phyloP scores from a whole-genome alignment of 306 rosid genomes.

The Corylus heterophylla region DNA sequence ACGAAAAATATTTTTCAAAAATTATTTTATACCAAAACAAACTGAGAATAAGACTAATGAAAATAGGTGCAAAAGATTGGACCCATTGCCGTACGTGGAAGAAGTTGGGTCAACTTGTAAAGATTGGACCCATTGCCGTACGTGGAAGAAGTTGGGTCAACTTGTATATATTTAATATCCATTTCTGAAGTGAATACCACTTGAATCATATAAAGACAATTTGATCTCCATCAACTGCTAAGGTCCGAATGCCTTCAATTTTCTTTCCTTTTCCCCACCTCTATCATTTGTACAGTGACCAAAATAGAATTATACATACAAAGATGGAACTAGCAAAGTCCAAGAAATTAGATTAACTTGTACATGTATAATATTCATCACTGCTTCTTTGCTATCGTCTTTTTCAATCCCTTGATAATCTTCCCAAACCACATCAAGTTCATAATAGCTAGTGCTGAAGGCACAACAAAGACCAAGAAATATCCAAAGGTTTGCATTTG shows the following conservation, averaged over 20 bases:
- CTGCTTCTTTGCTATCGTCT: slow-evolving; percentile 87
- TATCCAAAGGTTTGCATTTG: slow-evolving; percentile 62
- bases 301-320: slow-evolving; percentile 19
- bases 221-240: background rate
- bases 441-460: slow-evolving; percentile 64
- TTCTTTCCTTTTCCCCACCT: slow-evolving; percentile 2
- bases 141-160: background rate
- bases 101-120: background rate
- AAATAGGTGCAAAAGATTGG: background rate
- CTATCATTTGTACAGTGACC: slow-evolving; percentile 33
- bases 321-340: background rate
- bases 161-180: background rate
- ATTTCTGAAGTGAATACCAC: background rate
- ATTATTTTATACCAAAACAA: too few relatives aligned
- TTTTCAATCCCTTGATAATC: slow-evolving; percentile 79
- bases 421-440: slow-evolving; percentile 89
- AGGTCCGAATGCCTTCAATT: slow-evolving; percentile 8
- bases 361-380: slow-evolving; percentile 32
- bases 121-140: background rate
- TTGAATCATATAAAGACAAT: background rate
- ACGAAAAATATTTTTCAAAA: too few relatives aligned
- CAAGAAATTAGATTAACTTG: slow-evolving; percentile 13
- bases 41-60: too few relatives aligned
- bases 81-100: background rate
- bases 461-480: slow-evolving; percentile 65